A percentile compares a stretch with the other conserved stretches of the same genome.
Conservation (phyloP, 805 yeast genomes). For the Monosporozyma aerobia region DNA sequence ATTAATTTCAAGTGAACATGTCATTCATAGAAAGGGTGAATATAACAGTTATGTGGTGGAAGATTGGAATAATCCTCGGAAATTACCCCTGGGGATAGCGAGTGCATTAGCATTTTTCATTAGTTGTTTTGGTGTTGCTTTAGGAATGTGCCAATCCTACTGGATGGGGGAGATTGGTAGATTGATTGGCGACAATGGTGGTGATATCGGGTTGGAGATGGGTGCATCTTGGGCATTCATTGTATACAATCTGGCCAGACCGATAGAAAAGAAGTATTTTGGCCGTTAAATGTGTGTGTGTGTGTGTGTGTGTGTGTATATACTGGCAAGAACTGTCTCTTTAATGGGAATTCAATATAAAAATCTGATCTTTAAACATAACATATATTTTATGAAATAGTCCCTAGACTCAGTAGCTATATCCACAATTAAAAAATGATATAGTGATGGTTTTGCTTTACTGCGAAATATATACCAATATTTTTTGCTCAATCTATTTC, state of each 20-base stretch:
- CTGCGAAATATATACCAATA: too few relatives aligned
- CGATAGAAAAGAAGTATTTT: conserved; percentile 2
- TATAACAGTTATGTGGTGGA: background rate
- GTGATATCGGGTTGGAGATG: conserved; percentile 4
- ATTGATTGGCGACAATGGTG: conserved; percentile 3
- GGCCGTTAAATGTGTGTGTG: background rate
- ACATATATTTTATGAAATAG: too few relatives aligned
- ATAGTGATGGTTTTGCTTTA: too few relatives aligned
- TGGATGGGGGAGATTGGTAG: conserved; percentile 4
- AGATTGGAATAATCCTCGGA: background rate
- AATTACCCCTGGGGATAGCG: conserved; percentile 2
- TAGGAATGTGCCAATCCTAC: conserved; percentile 4
- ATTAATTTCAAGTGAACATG: background rate
- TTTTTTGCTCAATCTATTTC: too few relatives aligned
- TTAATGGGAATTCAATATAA: too few relatives aligned
- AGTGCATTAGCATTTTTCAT: conserved; percentile 1
- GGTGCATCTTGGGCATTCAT: conserved; percentile 5
- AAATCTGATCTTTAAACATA: too few relatives aligned
- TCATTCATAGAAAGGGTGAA: conserved; percentile 1
- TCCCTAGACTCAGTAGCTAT: too few relatives aligned
- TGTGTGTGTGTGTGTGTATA: background rate
- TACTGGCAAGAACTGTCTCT: background rate
- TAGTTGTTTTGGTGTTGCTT: conserved; percentile 4
- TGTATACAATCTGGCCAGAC: conserved; percentile 1
- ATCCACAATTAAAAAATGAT: too few relatives aligned